A percentile compares a stretch with the other conserved stretches of the same genome.
Conservation (phyloP, 1,284 basidiomycete species). For the Ganoderma boninense region DNA sequence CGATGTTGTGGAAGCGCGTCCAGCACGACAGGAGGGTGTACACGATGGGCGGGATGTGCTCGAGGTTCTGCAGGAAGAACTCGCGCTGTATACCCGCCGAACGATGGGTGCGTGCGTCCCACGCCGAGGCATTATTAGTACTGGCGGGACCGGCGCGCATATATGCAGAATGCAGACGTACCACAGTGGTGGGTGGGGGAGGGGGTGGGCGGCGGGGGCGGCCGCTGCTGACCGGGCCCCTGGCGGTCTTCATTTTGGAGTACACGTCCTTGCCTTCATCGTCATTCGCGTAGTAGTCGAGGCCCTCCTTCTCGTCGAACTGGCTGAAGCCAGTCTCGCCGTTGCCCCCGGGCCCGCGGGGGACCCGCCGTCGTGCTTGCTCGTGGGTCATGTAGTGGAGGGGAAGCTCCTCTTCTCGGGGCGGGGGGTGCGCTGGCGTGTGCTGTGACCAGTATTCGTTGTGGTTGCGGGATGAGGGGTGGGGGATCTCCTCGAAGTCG, state of each 20-base stretch:
- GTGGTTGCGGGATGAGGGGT: constrained; percentile 54
- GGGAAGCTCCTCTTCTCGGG: constrained; percentile 65
- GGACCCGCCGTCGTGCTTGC: constrained; percentile 66
- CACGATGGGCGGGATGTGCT: constrained; percentile 82
- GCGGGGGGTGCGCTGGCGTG: constrained; percentile 33
- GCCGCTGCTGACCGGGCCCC: constrained; percentile 63
- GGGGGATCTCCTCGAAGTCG: constrained; percentile 75
- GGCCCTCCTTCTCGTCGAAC: constrained; percentile 45
- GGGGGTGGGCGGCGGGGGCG: constrained; percentile 63
- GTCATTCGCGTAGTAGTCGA: constrained; percentile 53
- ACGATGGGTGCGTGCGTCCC: neutral
- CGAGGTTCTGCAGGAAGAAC: constrained; percentile 83
- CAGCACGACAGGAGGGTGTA: constrained; percentile 95
- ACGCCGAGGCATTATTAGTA: constrained; percentile 3
- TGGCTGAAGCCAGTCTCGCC: constrained; percentile 44
- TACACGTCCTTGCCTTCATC: constrained; percentile 82
- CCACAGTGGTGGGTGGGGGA: constrained; percentile 77
- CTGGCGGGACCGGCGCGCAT: neutral
- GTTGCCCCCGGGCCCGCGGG: constrained; percentile 51
- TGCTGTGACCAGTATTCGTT: constrained; percentile 44
- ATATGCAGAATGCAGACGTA: constrained; percentile 47
- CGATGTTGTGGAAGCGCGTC: constrained; percentile 95
- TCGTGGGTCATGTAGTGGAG: constrained; percentile 79
- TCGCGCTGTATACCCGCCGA: constrained; percentile 60
- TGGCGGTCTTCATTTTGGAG: constrained; percentile 62